Evolutionary conservation across 2,329 filamentous ascomycete genomes (phyloP).

Genomic region (Fusarium circinatum): DNA sequence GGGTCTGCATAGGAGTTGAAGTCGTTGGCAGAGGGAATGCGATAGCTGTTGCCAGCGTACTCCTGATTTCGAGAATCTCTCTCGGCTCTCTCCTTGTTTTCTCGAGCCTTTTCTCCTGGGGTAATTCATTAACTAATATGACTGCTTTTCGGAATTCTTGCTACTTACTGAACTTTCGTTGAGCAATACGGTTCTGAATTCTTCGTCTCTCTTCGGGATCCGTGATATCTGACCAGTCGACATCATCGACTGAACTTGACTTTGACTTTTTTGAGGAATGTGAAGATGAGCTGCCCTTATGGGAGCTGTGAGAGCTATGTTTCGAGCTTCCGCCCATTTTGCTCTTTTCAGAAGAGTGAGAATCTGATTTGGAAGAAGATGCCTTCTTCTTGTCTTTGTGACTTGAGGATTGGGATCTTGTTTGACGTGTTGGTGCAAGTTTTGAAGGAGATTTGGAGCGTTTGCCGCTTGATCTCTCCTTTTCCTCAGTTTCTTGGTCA

Average conservation of each 20-base stretch:
- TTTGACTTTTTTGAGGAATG: slow-evolving; percentile 53
- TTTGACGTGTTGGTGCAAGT: slow-evolving; percentile 30
- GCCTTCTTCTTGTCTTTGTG: slow-evolving; percentile 33
- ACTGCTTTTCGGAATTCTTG: not conserved
- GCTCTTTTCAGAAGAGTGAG: slow-evolving; percentile 10
- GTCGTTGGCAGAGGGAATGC: slow-evolving; percentile 67
- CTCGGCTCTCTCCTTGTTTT: slow-evolving; percentile 73
- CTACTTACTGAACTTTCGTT: slow-evolving; percentile 77
- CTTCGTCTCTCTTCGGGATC: slow-evolving; percentile 77
- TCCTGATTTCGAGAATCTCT: slow-evolving; percentile 71
- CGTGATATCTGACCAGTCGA: slow-evolving; percentile 76
- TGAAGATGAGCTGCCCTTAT: slow-evolving; percentile 44
- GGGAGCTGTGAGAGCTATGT: slow-evolving; percentile 37
- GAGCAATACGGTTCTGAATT: slow-evolving; percentile 80
- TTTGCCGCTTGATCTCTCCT: not conserved
- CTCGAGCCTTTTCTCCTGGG: slow-evolving; percentile 76
- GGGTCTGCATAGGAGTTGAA: slow-evolving; percentile 61
- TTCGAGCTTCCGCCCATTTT: slow-evolving; percentile 42
- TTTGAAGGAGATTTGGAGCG: slow-evolving; percentile 9
- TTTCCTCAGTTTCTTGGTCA: slow-evolving; percentile 9
- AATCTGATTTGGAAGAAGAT: slow-evolving; percentile 9
- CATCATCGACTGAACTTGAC: slow-evolving; percentile 54
- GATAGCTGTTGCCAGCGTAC: slow-evolving; percentile 72
- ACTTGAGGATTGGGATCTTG: slow-evolving; percentile 24
- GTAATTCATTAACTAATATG: not conserved